phyloP scores from a whole-genome alignment of 2,329 filamentous ascomycete genomes.

The Claviceps paspali region DNA sequence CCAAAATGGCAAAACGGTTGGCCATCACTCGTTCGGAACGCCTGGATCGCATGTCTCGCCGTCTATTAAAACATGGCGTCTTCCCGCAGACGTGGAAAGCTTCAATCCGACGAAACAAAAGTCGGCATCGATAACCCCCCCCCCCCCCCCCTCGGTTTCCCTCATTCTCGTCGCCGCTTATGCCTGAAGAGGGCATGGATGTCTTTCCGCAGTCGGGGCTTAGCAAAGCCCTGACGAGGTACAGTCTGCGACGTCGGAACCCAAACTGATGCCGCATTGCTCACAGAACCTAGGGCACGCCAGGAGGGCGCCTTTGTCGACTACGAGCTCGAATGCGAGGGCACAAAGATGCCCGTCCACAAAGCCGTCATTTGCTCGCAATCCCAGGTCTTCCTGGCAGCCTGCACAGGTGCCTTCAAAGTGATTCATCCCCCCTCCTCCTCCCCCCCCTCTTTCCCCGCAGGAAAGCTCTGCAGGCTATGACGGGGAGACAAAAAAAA shows the following conservation, averaged over 20 bases:
- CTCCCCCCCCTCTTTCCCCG: background rate
- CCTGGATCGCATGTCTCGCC: background rate
- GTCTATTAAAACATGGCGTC: background rate
- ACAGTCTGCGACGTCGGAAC: background rate
- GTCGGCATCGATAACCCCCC: too few relatives aligned
- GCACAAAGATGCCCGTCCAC: background rate
- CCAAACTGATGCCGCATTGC: background rate
- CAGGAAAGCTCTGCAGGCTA: background rate
- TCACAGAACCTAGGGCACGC: background rate
- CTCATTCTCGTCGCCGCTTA: background rate
- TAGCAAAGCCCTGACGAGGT: background rate
- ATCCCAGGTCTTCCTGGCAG: constrained; percentile 1
- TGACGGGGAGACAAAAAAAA: background rate
- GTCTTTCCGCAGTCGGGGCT: background rate
- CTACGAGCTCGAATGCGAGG: constrained; percentile 1
- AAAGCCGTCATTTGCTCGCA: constrained; percentile 1
- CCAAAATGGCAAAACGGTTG: background rate
- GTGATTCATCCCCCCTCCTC: background rate
- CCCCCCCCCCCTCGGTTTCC: too few relatives aligned
- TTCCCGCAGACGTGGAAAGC: background rate
- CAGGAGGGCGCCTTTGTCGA: background rate
- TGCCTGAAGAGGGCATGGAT: background rate
- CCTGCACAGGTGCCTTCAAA: background rate
- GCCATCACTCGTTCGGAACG: background rate
- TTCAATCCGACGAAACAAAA: too few relatives aligned